Evolutionary conservation across 1,284 basidiomycete genomes (phyloP).

Genomic region (Entoloma clypeatum): DNA sequence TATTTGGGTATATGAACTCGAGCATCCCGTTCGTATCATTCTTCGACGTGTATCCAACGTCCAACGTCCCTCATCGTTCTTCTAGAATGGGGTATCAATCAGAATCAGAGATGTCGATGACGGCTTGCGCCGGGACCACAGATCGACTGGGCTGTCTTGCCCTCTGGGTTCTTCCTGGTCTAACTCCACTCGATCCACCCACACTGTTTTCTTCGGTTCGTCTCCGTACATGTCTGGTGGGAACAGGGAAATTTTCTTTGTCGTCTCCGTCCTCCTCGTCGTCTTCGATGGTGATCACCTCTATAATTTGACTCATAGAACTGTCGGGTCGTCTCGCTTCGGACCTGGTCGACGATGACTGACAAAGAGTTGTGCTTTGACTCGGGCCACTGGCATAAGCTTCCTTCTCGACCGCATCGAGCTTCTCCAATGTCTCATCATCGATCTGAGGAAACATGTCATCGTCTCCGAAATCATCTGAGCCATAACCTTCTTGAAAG

Average conservation of each 20-base stretch:
- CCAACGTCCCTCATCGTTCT: not conserved
- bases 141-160: slow-evolving; percentile 14
- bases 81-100: slow-evolving; percentile 24
- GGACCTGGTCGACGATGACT: no score
- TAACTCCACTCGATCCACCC: slow-evolving; percentile 5
- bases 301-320: no score
- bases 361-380: no score
- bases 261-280: slow-evolving; percentile 48
- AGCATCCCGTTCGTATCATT: no score
- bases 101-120: slow-evolving; percentile 52
- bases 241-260: slow-evolving; percentile 58
- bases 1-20: no score
- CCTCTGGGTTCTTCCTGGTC: slow-evolving; percentile 13
- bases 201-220: slow-evolving; percentile 26
- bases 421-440: slow-evolving; percentile 26
- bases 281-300: slow-evolving; percentile 38
- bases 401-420: slow-evolving; percentile 36
- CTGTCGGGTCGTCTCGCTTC: no score
- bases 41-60: not conserved
- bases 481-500: slow-evolving; percentile 6
- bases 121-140: slow-evolving; percentile 19
- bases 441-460: slow-evolving; percentile 23
- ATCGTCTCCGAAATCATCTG: slow-evolving; percentile 23
- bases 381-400: slow-evolving; percentile 18
- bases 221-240: slow-evolving; percentile 50